Base-by-base conservation (phyloP, 768 basidiomycete species). In the Terana coerulea region DNA sequence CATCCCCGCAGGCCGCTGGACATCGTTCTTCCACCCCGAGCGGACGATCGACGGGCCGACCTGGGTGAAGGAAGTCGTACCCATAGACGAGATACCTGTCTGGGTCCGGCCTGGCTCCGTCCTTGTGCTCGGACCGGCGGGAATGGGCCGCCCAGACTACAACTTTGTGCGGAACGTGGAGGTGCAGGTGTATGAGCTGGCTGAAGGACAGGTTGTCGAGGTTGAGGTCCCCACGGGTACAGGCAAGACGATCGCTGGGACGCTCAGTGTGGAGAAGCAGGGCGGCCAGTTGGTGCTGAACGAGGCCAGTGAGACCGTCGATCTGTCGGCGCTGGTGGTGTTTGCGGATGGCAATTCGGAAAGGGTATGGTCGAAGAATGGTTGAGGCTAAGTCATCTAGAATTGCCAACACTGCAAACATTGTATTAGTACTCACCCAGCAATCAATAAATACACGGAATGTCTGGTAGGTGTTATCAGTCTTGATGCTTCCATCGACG, bases 21-120 rank as follows among this genome's bases (percentile, higher is more conserved):
- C 80, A 6, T 76, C 76, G 36, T 79, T 80, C 62, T 84, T 75
- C 65, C 69, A 83, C 62, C 74, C 78, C 1, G 67, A 70, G 34
- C 74, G 80, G 39, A 73, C 72, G n/a, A 58, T 81, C 24, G 64
- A 71, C 43, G 86, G 86, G 0, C 86, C 84, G 0, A 56, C 59
- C 15, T 88, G 84, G 84, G 68, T 87, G 53, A 75, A 75, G 46
- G 80, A 83, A 57, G 68, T 76, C 49, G 80, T 85, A n/a, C 76
- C 82, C 22, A 65, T 86, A 33, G 76, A 83, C 58, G 75, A 78
- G 50, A 74, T 88, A 33, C 85, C 84, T 14, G 78, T 88, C 25
- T 88, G 79, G 78, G 78, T 87, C 31, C 73, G 81, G 31, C 75
- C 76, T 24, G 78, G 76, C 31, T 77, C 75, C 14, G 73, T 86